phyloP scores from a whole-genome alignment of 192 early-diverging fungal species.

The Entomortierella lignicola region DNA sequence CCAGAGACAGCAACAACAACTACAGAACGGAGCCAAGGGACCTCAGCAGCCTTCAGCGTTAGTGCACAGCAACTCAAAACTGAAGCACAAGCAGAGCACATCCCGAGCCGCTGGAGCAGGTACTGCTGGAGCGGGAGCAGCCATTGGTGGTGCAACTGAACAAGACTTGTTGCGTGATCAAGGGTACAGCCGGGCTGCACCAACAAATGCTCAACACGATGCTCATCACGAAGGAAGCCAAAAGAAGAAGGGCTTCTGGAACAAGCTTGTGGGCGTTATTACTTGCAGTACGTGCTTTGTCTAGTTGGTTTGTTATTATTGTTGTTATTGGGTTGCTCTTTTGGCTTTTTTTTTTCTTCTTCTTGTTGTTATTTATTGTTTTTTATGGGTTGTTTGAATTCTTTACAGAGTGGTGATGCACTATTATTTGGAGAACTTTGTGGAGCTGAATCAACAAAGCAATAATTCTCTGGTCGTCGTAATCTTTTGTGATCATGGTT shows the following conservation, averaged over 20 bases:
- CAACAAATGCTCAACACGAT: constrained; percentile 13
- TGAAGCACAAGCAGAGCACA: constrained; percentile 41
- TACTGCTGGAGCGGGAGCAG: not conserved
- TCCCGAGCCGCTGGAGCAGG: constrained; percentile 4
- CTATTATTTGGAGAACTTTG: not conserved
- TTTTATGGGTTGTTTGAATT: not conserved
- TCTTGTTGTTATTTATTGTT: not conserved
- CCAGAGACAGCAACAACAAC: constrained; percentile 29
- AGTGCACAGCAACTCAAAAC: constrained; percentile 45
- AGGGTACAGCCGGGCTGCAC: constrained; percentile 41
- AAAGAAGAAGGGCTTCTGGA: constrained; percentile 56
- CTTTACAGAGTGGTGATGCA: not conserved
- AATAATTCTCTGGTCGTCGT: not conserved
- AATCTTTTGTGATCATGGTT: constrained; percentile 4
- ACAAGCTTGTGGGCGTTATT: constrained; percentile 58
- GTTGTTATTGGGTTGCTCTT: too few relatives aligned
- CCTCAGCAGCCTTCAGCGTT: constrained; percentile 42
- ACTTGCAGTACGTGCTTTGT: constrained; percentile 54
- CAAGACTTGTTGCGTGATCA: constrained; percentile 44
- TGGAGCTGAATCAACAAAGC: not conserved
- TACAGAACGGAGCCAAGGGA: constrained; percentile 9
- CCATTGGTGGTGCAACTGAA: constrained; percentile 2
- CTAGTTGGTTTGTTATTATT: too few relatives aligned
- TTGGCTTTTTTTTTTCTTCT: not conserved
- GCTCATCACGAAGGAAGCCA: constrained; percentile 39